phyloP scores from a whole-genome alignment of 2,329 filamentous ascomycete genomes.

The Colletotrichum spinosum region DNA sequence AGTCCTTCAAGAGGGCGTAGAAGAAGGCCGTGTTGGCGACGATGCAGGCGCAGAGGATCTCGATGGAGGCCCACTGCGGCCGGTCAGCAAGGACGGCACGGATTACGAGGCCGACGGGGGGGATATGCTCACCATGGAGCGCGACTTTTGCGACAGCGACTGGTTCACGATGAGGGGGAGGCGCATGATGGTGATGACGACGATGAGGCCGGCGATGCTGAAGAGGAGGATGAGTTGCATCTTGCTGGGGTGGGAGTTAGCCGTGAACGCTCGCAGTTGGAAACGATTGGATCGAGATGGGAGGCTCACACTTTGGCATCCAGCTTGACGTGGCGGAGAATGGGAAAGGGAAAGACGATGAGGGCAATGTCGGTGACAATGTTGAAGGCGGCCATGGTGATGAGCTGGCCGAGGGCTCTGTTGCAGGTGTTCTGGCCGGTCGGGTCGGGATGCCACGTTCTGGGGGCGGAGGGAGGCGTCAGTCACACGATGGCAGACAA shows the following conservation, averaged over 20 bases:
- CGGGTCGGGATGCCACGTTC: constrained; percentile 30
- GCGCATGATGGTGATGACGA: constrained; percentile 45
- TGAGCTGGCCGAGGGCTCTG: constrained; percentile 43
- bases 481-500: neutral
- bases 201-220: constrained; percentile 43
- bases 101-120: too few species aligned
- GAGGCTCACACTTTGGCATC: constrained; percentile 37
- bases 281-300: too few species aligned
- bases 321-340: constrained; percentile 41
- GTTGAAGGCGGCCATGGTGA: constrained; percentile 46
- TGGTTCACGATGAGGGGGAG: constrained; percentile 45
- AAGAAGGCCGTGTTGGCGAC: constrained; percentile 47
- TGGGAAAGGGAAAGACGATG: constrained; percentile 46
- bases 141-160: constrained; percentile 44
- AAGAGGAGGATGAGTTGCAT: constrained; percentile 42
- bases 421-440: constrained; percentile 38
- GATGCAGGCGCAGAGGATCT: constrained; percentile 48
- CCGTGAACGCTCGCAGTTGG: neutral
- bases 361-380: constrained; percentile 45
- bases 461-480: neutral
- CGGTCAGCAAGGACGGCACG: neutral
- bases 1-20: constrained; percentile 44
- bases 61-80: constrained; percentile 46
- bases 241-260: constrained; percentile 33
- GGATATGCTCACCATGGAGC: constrained; percentile 41